A percentile compares a stretch with the other conserved stretches of the same genome.
Evolutionary conservation across 2,329 filamentous ascomycete species (phyloP).

Genomic region (Sodiomyces alkalinus): DNA sequence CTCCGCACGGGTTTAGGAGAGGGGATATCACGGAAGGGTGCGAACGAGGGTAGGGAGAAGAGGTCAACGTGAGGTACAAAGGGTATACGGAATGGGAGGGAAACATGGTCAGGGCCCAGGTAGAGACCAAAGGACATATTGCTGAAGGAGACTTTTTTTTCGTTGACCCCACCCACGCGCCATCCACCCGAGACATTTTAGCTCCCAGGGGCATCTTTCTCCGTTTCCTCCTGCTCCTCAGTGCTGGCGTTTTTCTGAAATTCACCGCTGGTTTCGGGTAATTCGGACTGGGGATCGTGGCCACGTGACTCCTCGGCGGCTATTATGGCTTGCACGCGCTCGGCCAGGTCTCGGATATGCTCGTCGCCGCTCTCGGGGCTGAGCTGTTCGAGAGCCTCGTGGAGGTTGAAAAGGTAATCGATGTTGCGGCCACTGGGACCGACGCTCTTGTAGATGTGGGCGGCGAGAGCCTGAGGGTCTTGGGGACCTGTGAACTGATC

Average conservation of each 20-base stretch:
- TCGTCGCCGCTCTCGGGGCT: slow-evolving; percentile 64
- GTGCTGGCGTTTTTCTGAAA: slow-evolving; percentile 13
- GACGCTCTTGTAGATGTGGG: slow-evolving; percentile 60
- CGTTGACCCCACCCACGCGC: no score
- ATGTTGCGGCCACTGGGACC: slow-evolving; percentile 82
- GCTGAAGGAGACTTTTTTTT: no score
- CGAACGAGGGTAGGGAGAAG: no score
- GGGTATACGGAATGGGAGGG: no score
- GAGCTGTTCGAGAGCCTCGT: slow-evolving; percentile 57
- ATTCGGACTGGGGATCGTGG: slow-evolving; percentile 4
- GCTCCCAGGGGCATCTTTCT: no score
- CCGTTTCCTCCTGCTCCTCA: slow-evolving; percentile 42
- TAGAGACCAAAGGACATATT: no score
- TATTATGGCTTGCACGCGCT: slow-evolving; percentile 51
- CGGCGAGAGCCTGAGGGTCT: slow-evolving; percentile 60
- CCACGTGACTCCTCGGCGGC: slow-evolving; percentile 11
- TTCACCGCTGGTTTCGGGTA: slow-evolving; percentile 5
- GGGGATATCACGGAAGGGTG: no score
- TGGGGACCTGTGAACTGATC: slow-evolving; percentile 82
- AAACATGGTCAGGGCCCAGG: no score
- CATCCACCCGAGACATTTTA: no score
- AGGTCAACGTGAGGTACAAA: no score
- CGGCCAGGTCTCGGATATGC: slow-evolving; percentile 72
- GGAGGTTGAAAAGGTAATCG: slow-evolving; percentile 76
- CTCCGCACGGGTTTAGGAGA: no score